Evolutionary conservation across 192 early-diverging fungal species (phyloP).

Genomic region (Umbelopsis sp.): DNA sequence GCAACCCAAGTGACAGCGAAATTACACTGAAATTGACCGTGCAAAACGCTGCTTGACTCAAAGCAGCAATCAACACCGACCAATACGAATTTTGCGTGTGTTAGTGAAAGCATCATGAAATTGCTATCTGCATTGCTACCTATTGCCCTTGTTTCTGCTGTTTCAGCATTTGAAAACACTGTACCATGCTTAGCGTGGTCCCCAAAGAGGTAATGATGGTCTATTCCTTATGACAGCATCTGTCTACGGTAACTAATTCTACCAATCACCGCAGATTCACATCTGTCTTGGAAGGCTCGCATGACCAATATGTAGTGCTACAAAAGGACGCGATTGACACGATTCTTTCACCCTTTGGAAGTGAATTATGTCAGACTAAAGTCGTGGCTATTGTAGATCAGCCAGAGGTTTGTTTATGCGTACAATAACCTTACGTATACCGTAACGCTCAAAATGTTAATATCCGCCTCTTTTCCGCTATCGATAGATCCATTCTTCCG

Average conservation of each 20-base stretch:
- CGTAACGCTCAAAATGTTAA: no score
- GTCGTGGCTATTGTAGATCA: constrained; percentile 37
- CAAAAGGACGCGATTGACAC: constrained; percentile 18
- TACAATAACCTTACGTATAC: not conserved
- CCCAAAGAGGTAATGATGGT: constrained; percentile 34
- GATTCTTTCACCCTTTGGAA: constrained; percentile 19
- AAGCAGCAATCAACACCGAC: no score
- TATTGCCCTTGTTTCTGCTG: constrained; percentile 28
- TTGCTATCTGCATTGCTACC: not conserved
- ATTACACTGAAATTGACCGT: not conserved
- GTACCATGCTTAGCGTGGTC: constrained; percentile 40
- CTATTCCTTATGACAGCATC: not conserved
- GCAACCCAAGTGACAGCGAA: not conserved
- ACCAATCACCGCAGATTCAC: constrained; percentile 17
- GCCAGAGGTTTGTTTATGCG: constrained; percentile 29
- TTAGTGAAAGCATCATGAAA: constrained; percentile 1
- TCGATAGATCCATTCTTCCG: constrained; percentile 33
- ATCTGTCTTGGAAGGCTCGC: not conserved
- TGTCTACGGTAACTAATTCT: not conserved
- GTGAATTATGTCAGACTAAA: constrained; percentile 29
- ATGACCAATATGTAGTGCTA: constrained; percentile 28
- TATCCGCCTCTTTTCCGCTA: not conserved
- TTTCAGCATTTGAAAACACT: constrained; percentile 39
- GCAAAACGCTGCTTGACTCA: not conserved
- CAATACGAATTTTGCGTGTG: not conserved